Evolutionary conservation across 805 yeast species (phyloP), one percentile per base, ranked within the genome.

Genomic region (Trichomonascus vanleenenianus): DNA sequence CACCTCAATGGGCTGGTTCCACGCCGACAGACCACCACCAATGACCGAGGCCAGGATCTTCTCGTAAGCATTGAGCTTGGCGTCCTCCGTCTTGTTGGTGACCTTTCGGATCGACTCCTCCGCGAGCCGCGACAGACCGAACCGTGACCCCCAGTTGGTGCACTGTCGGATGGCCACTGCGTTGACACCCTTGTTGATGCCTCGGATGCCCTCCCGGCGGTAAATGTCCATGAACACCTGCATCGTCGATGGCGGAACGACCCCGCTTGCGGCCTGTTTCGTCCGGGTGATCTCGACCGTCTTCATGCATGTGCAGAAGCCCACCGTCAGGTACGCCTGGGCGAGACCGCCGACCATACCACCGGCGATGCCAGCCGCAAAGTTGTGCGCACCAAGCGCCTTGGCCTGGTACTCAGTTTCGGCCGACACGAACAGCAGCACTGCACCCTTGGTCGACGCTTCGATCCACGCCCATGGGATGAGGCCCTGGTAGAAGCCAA

Each of bases 381-480:
- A 88, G 51, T 83, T 78, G 47, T 72, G 75, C 14, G 56, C 45
- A 43, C 95, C 94, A 16, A 82, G 49, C 39, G 54, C 49, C 58
- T 74, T 80, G 57, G 81, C 78, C 41, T 75, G 76, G 65, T 85
- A 86, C 67, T 93, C 97, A 43, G 88, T 85, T 63, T 93, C 97
- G 39, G 94, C 80, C 39, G 95, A 83, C 30, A 88, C 96, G 58
- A 93, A 93, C 55, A 93, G 73, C 46, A 93, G 72, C 6, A 89
- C 96, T 3, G 97, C 97, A 64, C 98, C 98, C 66, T 93, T 93
- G 32, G 98, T 93, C n/a, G 96, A 85, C 8, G 96, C 98, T 67
- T 91, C 98, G 56, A 93, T 85, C 97, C 97, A 89, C 5, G 97
- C 98, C 98, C 98, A 93, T 40, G 98, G 98, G 53, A 91, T 89